Conservation (phyloP, 345 rosid genomes). For the Syzygium oleosum region DNA sequence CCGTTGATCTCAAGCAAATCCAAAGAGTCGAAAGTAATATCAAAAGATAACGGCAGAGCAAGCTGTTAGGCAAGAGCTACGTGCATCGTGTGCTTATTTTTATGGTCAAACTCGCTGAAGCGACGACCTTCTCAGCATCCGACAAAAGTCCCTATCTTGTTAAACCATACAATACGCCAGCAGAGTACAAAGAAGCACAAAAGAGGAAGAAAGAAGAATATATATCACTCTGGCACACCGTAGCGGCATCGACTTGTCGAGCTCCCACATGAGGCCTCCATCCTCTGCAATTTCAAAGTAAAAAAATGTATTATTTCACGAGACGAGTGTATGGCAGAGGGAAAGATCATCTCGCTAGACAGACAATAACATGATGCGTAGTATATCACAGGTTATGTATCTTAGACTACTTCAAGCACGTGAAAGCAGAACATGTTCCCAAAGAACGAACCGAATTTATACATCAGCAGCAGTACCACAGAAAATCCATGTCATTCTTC, state of each 20-base stretch:
- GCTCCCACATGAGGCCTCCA: constrained; percentile 50
- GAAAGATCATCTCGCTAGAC: not conserved
- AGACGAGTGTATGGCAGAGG: not conserved
- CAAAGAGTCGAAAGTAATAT: not conserved
- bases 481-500: not conserved
- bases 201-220: not conserved
- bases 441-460: not conserved
- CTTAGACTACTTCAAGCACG: not conserved
- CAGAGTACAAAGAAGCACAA: not conserved
- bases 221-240: not conserved
- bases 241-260: constrained; percentile 21
- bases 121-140: too few relatives aligned
- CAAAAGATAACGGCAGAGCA: not conserved
- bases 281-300: constrained; percentile 29
- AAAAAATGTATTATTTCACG: not conserved
- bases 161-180: too few relatives aligned
- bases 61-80: not conserved
- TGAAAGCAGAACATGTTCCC: not conserved
- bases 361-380: not conserved
- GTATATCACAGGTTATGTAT: not conserved
- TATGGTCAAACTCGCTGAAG: too few relatives aligned
- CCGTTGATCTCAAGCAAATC: not conserved
- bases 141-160: too few relatives aligned
- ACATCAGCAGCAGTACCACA: not conserved
- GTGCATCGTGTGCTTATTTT: not conserved